phyloP scores from a whole-genome alignment of 2,329 filamentous ascomycete genomes.

The Fusarium sp. region DNA sequence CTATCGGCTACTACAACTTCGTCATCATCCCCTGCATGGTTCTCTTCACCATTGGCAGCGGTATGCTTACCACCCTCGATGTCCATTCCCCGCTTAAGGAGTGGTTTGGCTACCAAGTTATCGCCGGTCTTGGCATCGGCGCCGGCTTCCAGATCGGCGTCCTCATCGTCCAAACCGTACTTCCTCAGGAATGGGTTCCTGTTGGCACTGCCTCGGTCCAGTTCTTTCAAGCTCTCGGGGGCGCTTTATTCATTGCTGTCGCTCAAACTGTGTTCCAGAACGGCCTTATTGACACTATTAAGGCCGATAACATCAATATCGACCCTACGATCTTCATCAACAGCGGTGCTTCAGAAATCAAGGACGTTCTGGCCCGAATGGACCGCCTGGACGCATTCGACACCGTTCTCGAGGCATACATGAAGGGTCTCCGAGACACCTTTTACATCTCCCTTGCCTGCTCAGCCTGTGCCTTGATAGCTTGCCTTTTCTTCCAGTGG shows the following conservation, averaged over 20 bases:
- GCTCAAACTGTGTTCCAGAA: constrained; percentile 77
- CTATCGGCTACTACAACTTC: constrained; percentile 56
- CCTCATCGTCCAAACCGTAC: constrained; percentile 64
- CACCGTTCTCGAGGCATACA: constrained; percentile 62
- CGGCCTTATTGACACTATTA: constrained; percentile 66
- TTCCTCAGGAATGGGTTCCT: constrained; percentile 62
- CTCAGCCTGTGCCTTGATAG: constrained; percentile 59
- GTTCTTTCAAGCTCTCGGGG: constrained; percentile 75
- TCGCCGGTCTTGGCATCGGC: constrained; percentile 66
- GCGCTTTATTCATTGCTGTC: constrained; percentile 73
- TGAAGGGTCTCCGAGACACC: constrained; percentile 61
- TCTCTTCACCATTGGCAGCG: constrained; percentile 60
- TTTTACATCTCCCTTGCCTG: constrained; percentile 66
- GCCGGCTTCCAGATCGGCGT: constrained; percentile 62
- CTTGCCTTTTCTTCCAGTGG: constrained; percentile 61
- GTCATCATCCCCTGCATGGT: constrained; percentile 58
- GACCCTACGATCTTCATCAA: constrained; percentile 62
- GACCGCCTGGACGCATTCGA: constrained; percentile 56
- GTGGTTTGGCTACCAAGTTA: constrained; percentile 71
- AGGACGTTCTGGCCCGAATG: constrained; percentile 56
- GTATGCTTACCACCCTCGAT: constrained; percentile 66
- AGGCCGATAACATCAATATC: constrained; percentile 58
- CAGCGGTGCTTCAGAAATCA: constrained; percentile 64
- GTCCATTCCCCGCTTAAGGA: constrained; percentile 58
- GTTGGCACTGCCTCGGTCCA: constrained; percentile 64